These are phyloP conservation scores for Tylopilus sp. DNA, from an alignment of 1,284 basidiomycete genomes.

Conservation along the genomic window DNA sequence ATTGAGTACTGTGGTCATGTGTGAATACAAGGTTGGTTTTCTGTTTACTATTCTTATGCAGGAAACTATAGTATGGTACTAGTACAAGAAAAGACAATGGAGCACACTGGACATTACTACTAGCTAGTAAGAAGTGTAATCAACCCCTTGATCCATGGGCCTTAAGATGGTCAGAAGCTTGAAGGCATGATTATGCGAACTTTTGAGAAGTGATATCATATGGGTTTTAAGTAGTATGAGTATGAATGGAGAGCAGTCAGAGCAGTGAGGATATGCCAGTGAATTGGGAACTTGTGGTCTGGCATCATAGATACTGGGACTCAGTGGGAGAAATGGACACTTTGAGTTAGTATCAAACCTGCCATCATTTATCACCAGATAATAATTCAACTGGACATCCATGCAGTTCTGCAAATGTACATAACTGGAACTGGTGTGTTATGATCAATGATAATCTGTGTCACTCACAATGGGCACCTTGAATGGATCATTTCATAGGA, in stretches of 20 bases:
- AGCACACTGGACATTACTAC: too few relatives aligned
- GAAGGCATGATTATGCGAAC: too few relatives aligned
- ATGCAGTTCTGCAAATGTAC: slow-evolving; percentile 34
- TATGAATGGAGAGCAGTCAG: neutral
- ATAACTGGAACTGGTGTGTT: slow-evolving; percentile 30
- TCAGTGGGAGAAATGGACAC: neutral
- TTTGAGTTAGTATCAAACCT: slow-evolving; percentile 39
- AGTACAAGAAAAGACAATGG: too few relatives aligned
- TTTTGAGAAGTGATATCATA: neutral
- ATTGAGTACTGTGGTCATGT: too few relatives aligned
- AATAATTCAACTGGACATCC: slow-evolving; percentile 36
- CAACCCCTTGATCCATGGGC: neutral
- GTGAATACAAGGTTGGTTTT: too few relatives aligned
- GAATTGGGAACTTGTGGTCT: slow-evolving; percentile 35
- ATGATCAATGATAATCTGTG: slow-evolving; percentile 35
- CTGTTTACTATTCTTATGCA: too few relatives aligned
- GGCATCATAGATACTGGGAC: neutral
- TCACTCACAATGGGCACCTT: slow-evolving; percentile 26
- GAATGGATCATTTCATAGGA: neutral
- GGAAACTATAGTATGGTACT: too few relatives aligned
- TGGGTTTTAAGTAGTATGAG: slow-evolving; percentile 16
- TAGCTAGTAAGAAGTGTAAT: too few relatives aligned
- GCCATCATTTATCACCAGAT: slow-evolving; percentile 23
- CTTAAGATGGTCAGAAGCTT: neutral
- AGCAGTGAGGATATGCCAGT: slow-evolving; percentile 39